phyloP scores from a whole-genome alignment of 176 grass and related monocot genomes.

The Cenchrus purpureus region DNA sequence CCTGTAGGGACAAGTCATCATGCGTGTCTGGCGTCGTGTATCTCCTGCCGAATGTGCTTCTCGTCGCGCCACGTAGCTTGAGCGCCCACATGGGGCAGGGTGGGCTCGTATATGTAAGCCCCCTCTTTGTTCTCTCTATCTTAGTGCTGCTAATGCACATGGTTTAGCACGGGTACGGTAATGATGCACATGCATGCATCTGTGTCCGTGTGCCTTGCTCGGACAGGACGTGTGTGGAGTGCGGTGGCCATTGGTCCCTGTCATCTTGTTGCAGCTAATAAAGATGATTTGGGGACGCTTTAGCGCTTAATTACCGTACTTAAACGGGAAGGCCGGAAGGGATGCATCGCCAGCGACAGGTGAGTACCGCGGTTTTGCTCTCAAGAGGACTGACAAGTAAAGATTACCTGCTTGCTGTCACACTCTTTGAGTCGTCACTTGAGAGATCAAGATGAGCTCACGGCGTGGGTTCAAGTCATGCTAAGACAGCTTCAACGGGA shows the following conservation, averaged over 20 bases:
- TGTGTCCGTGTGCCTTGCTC: not conserved
- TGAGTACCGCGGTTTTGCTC: not conserved
- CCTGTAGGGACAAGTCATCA: not conserved
- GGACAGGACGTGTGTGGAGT: not conserved
- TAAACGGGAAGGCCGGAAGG: not conserved
- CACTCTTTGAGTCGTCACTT: conserved; percentile 13
- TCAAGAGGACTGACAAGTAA: not conserved
- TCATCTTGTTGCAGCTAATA: not conserved
- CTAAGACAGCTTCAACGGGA: not conserved
- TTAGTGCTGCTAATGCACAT: not conserved
- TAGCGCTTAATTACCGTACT: not conserved
- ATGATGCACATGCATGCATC: not conserved
- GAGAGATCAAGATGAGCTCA: conserved; percentile 18
- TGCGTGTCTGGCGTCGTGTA: not conserved
- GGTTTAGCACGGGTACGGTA: not conserved
- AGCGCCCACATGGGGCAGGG: conserved; percentile 1
- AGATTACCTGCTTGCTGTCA: conserved; percentile 8
- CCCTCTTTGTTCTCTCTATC: not conserved
- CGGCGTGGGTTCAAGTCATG: not conserved
- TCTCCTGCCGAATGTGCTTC: not conserved
- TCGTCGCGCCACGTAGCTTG: not conserved
- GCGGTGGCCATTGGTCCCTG: not conserved
- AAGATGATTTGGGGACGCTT: not conserved
- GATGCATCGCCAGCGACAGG: not conserved
- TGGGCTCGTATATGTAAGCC: not conserved